Base-by-base conservation (phyloP, 768 basidiomycete species). In the Mycena galopus region DNA sequence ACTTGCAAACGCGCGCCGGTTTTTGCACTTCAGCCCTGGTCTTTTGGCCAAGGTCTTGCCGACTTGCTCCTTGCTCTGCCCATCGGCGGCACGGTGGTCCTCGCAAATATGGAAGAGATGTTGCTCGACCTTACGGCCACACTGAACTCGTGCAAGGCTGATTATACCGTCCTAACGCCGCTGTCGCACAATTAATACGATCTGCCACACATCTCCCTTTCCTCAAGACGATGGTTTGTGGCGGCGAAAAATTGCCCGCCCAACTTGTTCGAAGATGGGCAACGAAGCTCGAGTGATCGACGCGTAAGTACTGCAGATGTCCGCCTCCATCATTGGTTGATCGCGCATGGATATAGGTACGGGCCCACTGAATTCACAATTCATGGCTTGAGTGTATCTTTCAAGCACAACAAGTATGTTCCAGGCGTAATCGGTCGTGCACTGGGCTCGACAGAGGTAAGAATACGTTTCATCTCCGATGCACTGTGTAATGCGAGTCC, bases 1-100 rank as follows among this genome's bases (percentile, higher is more conserved):
- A 33, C 37, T 56, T 2, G 17, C 37, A 30, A 42, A 65, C 23
- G 63, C 63, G 63, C 63, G 33, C 5, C 50, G 64, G 19, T 65
- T 65, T 29, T 39, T 65, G 12, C 64, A 65, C 27, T 65, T 65
- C 19, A 65, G 64, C 64, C 64, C 21, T 65, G 64, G 64, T 39
- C 64, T 29, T 65, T 65, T 25, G 64, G 56, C 23, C 64, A 56
- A n/a, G 64, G 64, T 30, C 64, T 65, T 1, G 64, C 64, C 25
- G 64, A 65, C 30, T 23, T 65, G 50, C 19, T 65, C 14, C 53
- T 65, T 39, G 64, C 64, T 3, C 12, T 65, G 19, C 53, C 64
- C 19, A 42, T 55, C 27, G 64, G 53, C 17, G 64, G 14, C 53
- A 42, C 53, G 21, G 53, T 65, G 4, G 10, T 65, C n/a, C 53